Evolutionary conservation across 129 eudicot genomes (phyloP).

Genomic region (Oenanthe sinensis): DNA sequence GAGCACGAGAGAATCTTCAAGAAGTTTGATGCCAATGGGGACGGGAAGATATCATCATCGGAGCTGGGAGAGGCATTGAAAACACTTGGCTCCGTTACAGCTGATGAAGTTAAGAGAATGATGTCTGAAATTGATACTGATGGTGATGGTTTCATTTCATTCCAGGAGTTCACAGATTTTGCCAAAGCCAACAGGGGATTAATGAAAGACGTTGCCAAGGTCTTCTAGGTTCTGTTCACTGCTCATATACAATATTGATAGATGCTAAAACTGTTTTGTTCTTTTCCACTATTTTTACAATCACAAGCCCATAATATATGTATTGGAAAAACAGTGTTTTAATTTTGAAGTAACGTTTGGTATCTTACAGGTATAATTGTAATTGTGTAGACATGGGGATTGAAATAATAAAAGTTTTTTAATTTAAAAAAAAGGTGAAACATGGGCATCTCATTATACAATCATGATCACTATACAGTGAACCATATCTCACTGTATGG

Average conservation of each 20-base stretch:
- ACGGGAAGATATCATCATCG: constrained; percentile 64
- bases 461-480: background rate
- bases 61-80: constrained; percentile 90
- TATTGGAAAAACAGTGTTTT: background rate
- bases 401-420: background rate
- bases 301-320: background rate
- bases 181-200: constrained; percentile 65
- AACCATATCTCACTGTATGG: background rate
- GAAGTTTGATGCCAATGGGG: constrained; percentile 75
- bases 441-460: too few species aligned
- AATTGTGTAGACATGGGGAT: background rate
- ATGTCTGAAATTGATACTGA: constrained; percentile 79
- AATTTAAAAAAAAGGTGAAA: too few species aligned
- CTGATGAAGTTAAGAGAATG: constrained; percentile 58
- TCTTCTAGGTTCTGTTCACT: constrained; percentile 27
- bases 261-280: background rate
- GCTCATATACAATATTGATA: too few species aligned
- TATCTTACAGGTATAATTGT: background rate
- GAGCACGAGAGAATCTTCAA: constrained; percentile 75
- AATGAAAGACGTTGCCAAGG: constrained; percentile 79
- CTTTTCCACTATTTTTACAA: background rate
- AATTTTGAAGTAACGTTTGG: background rate
- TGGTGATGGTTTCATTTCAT: constrained; percentile 77
- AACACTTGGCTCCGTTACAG: constrained; percentile 52
- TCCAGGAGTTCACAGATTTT: constrained; percentile 57